Conservation (phyloP, 345 rosid species). For the Gossypium ekmanianum region DNA sequence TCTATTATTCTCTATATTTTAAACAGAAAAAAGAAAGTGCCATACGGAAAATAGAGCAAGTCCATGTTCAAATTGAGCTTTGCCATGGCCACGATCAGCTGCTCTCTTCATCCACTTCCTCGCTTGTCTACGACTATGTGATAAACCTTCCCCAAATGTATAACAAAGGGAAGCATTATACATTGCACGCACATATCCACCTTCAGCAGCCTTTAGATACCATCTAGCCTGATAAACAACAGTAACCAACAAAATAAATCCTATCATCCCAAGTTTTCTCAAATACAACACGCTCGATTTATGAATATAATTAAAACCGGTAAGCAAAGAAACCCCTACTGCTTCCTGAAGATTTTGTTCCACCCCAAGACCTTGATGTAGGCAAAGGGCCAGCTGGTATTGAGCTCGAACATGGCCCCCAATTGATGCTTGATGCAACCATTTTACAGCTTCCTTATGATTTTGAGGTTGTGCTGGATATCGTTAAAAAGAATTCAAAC, state of each 20-base stretch:
- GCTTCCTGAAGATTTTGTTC: conserved; percentile 56
- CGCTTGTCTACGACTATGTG: conserved; percentile 46
- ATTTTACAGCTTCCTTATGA: conserved; percentile 54
- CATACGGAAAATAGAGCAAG: conserved; percentile 75
- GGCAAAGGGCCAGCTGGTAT: conserved; percentile 81
- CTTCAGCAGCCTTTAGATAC: conserved; percentile 82
- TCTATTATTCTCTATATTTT: too few species aligned
- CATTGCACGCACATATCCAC: conserved; percentile 89
- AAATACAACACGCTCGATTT: background rate
- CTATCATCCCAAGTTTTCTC: background rate
- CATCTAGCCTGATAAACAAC: conserved; percentile 51
- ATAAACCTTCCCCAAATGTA: conserved; percentile 72
- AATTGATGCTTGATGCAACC: conserved; percentile 58
- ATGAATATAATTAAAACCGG: background rate
- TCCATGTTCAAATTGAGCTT: conserved; percentile 89
- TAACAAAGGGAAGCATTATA: conserved; percentile 76
- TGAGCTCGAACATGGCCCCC: conserved; percentile 74
- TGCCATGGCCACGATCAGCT: conserved; percentile 80
- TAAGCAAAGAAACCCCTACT: conserved; percentile 33
- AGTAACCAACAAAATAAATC: background rate
- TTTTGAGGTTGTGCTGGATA: conserved; percentile 59
- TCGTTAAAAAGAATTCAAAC: background rate
- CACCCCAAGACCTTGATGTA: conserved; percentile 63
- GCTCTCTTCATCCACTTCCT: conserved; percentile 95
- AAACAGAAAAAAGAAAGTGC: background rate